Base-by-base conservation (phyloP, 148 eudicot species). In the Agrostemma githago region DNA sequence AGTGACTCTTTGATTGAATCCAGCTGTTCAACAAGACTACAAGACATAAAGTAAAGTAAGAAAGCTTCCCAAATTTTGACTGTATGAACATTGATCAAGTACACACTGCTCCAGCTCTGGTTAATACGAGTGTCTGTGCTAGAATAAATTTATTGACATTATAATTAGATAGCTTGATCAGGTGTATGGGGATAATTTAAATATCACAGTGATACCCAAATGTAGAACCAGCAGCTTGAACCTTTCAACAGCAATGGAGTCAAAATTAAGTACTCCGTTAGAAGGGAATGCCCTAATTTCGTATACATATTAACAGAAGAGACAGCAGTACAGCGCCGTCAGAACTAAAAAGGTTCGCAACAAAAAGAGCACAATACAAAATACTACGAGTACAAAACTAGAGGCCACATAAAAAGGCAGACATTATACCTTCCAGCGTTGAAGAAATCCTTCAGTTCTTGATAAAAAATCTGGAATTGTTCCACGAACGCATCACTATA, bases 371-470 rank as follows among this genome's bases (percentile, higher is more conserved):
- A 4, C 11, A 21, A 26, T 48, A 48, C 20, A 66, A 0, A 5
- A 53, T 16, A 9, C 34, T 26, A 26, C 34, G 3, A 17, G 42
- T 11, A 66, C 61, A 53, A 51, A 42, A 61, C 26, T 53, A 44
- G 58, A 43, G 53, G 69, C 12, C 6, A 53, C 16, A 57, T 10
- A 40, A 44, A 43, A 43, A 71, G 53, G 48, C 11, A 17, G 26
- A 70, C 6, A 17, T 20, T 37, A 41, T 61, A 92, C 99, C 99
- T 95, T 84, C 96, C 99, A 78, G 99, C 99, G 90, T 95, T 95
- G 83, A 95, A 95, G 80, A 95, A 95, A 85, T 95, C 99, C 79
- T 95, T 95, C 74, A 95, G 88, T 79, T 95, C 99, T 68, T 72
- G 84, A 84, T 87, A 89, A 76, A 95, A 95, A 80, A 89, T 92